Evolutionary conservation across 441 rosid species (phyloP), one percentile per base, ranked within the genome.

Genomic region (Kokia cookei): DNA sequence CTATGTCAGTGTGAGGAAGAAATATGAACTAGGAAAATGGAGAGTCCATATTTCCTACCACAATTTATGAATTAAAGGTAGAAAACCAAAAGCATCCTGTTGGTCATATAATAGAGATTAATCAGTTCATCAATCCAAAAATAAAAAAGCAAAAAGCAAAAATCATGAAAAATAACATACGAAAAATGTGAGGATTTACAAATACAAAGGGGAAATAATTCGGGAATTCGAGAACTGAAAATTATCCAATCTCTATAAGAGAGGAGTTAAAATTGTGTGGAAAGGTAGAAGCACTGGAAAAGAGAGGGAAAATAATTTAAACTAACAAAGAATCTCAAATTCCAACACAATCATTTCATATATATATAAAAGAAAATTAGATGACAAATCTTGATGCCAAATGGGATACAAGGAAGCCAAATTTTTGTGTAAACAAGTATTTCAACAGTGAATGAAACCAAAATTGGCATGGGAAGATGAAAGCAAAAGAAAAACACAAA

Each of bases 1-100:
- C 22, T 37, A 55, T 37, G 40, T 45, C 55, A 45, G 14, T 65
- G 53, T 7, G 35, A 65, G 98, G 91, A 87, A 91, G 94, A 89
- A 84, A 88, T 81, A 90, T 77, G 90, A 93, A 86, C 83, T 88
- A 91, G 92, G 93, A 91, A 93, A 91, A 94, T 80, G 90, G 93
- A 86, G 71, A 67, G 88, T 90, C 97, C 97, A 93, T 82, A 87
- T 88, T 19, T 19, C 22, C 22, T 19, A 19, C 22, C 22, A 19
- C 22, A 19, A 19, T 65, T 12, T 45, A 65, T 3, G 24, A 65
- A 45, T 65, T 47, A 43, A 11, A 45, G 13, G 45, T 9, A 65
- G 9, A 47, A 54, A 73, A 73, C 22, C 29, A 32, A 27, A 58
- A 35, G 67, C 24, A 74, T 11, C 27, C 27, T 47, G 17, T 13